Evolutionary conservation across 345 rosid species (phyloP), one percentile per base, ranked within the genome.

Genomic region (Salix exigua): DNA sequence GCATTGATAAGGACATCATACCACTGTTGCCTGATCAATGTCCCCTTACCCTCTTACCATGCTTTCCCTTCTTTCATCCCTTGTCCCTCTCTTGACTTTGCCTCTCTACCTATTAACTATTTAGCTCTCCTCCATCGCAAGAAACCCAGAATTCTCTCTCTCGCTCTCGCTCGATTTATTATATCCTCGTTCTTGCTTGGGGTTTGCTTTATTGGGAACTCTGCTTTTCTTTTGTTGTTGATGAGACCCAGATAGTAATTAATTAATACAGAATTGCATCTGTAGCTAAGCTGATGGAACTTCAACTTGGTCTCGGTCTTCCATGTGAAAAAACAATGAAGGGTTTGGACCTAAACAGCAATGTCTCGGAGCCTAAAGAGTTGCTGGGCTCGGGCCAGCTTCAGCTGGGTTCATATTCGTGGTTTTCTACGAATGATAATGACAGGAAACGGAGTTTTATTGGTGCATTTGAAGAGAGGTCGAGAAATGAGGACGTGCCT

Each of bases 271-370:
- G 5, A 46, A 16, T 46, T 58, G 4, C 26, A n/a, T 10, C 2
- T 25, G 18, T 2, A 23, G 19, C 28, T 5, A 26, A 21, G 21
- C 44, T 40, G 19, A 85, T 85, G 88, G 88, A 88, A 73, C 90
- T 88, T 63, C 84, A 81, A 38, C 74, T 88, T 13, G 85, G 86
- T 68, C 86, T 88, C 5, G 77, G 87, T 67, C 88, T 85, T 60
- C 80, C 88, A 16, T 69, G 50, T 11, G 17, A 30, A 71, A 23
- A 19, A 66, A 35, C 68, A 9, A 66, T 55, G 61, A 42, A 61
- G 19, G 74, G 80, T 8, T 68, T 85, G 33, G 84, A 85, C 78
- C 80, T 85, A n/a, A 82, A 82, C 62, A 30, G 42, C 64, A 42
- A 2, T 46, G 44, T 14, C 48, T 35, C 26, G 68, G 68, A 82